Percentiles rank a stretch among this genome's conserved stretches.
phyloP scores from a whole-genome alignment of 1,139 yeast species.

The Candida glucosophila region DNA sequence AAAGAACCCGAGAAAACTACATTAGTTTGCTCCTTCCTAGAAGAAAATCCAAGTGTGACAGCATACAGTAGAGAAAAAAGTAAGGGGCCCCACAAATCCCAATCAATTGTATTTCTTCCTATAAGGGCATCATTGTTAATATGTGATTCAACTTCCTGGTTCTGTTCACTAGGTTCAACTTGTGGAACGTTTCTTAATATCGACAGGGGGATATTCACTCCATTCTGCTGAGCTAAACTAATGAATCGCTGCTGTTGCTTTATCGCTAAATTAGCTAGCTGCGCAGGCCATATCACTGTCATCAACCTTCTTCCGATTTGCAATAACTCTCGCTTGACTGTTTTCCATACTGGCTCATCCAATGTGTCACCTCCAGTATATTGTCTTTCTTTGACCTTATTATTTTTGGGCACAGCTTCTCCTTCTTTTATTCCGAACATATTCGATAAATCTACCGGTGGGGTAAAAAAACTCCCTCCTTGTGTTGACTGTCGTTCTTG shows the following conservation, averaged over 20 bases:
- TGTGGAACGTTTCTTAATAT: constrained; percentile 21
- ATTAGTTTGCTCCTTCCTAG: constrained; percentile 30
- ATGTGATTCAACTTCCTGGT: constrained; percentile 9
- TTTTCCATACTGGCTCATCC: constrained; percentile 71
- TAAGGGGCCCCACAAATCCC: constrained; percentile 91
- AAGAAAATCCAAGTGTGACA: constrained; percentile 41
- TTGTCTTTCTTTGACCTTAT: constrained; percentile 58
- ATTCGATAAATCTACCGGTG: constrained; percentile 33
- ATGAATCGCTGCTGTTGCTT: constrained; percentile 36
- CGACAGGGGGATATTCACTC: constrained; percentile 36
- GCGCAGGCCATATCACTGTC: constrained; percentile 68
- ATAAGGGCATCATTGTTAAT: constrained; percentile 12
- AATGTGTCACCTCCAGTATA: constrained; percentile 79
- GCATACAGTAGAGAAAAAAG: constrained; percentile 61
- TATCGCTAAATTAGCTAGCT: constrained; percentile 33
- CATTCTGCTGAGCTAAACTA: constrained; percentile 36
- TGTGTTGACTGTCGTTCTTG: no score
- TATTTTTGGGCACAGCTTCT: constrained; percentile 30
- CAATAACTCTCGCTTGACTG: constrained; percentile 58
- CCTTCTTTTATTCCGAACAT: constrained; percentile 26
- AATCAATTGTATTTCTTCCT: constrained; percentile 44
- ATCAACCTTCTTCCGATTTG: constrained; percentile 59
- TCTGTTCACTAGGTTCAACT: constrained; percentile 21
- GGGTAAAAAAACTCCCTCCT: no score
- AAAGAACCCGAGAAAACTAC: constrained; percentile 45